Evolutionary conservation across 495 filamentous ascomycete species (phyloP), one percentile per base, ranked within the genome.

Genomic region (Neurospora sp.): DNA sequence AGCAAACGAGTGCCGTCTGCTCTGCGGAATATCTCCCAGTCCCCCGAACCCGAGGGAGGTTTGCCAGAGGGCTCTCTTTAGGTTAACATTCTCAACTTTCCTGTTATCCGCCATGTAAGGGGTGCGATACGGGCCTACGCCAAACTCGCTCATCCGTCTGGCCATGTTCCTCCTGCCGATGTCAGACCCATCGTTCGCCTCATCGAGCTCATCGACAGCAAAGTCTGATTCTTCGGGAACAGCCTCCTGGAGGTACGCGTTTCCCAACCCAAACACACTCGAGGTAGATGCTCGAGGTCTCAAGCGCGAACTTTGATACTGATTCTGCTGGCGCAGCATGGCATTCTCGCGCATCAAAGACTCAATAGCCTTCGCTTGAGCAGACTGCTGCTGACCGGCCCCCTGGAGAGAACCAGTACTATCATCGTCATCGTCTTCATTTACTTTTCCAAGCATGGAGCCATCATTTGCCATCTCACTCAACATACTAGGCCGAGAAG

Each of bases 1-100:
- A n/a, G 94, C 95, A 80, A 99, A 97, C n/a, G 96, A 98, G 81
- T 99, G 96, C 4, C 96, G 91, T 69, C 96, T 89, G 78, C 95
- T 97, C 75, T 98, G 94, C 39, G 92, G 88, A 20, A 90, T 83
- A 70, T 95, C 92, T 22, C 83, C 81, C 46, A 92, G 75, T 22
- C 90, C 88, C 37, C 89, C 90, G 78, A 96, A 97, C 0, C 92
- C 92, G 27, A 94, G 89, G 8, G 92, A 92, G 68, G 90, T 96
- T 78, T 96, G 91, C 96, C 96, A 99, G 73, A 92, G 89, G 18
- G 89, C 90, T 78, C 92, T 94, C 80, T 92, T 92, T 18, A 65
- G 53, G 53, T 65, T 65, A 61, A 93, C 86, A 80, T 88, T 92
- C 53, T 94, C 93, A 14, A 94, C 79, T 61, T 91, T 91, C 73